Percentiles rank a stretch among this genome's conserved stretches.
Conservation (phyloP, 1,284 basidiomycete genomes). For the Trichosporon sp. region DNA sequence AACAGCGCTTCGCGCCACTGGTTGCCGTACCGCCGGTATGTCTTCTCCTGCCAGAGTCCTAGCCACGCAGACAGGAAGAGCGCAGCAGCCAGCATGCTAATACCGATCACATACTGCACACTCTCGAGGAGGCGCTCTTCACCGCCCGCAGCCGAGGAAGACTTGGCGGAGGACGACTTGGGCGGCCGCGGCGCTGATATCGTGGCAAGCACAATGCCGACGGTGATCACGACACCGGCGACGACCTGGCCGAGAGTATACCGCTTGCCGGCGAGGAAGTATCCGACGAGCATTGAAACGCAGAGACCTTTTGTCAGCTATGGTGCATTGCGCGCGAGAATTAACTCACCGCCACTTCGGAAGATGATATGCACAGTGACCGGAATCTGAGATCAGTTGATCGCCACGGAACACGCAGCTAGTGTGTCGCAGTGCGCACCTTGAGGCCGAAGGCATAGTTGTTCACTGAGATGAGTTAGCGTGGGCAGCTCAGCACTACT, state of each 20-base stretch:
- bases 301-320: conserved; percentile 48
- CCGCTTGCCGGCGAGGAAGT: conserved; percentile 59
- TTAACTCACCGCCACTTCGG: conserved; percentile 80
- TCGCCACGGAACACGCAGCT: not conserved
- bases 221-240: conserved; percentile 76
- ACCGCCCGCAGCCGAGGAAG: not conserved
- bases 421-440: conserved; percentile 30
- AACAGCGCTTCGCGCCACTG: conserved; percentile 89
- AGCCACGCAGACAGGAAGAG: conserved; percentile 79
- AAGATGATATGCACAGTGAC: conserved; percentile 95
- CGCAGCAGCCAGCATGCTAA: conserved; percentile 72
- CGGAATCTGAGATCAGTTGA: conserved; percentile 65
- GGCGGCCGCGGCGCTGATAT: conserved; percentile 64
- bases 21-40: conserved; percentile 70
- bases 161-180: not conserved
- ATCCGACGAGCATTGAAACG: conserved; percentile 56
- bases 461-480: conserved; percentile 63
- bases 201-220: conserved; percentile 81
- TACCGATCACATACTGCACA: conserved; percentile 67
- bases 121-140: conserved; percentile 45
- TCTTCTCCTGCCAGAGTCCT: conserved; percentile 82
- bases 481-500: conserved; percentile 15
- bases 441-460: conserved; percentile 81
- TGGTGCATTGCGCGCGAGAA: conserved; percentile 55
- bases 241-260: conserved; percentile 69